Conservation (phyloP, 345 rosid species). For the Syzygium jambos region DNA sequence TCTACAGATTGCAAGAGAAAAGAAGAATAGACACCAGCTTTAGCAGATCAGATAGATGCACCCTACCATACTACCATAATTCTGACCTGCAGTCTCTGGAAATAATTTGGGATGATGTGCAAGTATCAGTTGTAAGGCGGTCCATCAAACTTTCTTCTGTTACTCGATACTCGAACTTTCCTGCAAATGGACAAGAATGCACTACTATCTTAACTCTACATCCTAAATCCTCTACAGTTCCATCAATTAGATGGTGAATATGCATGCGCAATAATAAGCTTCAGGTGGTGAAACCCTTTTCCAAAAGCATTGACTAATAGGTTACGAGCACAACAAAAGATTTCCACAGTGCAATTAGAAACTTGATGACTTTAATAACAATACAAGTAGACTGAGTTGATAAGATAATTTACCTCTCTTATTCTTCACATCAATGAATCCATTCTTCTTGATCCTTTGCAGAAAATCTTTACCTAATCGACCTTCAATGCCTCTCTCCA, state of each 20-base stretch:
- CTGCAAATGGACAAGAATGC: conserved; percentile 20
- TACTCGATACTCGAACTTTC: conserved; percentile 54
- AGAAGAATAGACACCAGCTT: not conserved
- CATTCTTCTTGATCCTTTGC: conserved; percentile 48
- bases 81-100: conserved; percentile 54
- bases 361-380: not conserved
- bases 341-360: not conserved
- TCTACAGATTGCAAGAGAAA: not conserved
- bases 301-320: not conserved
- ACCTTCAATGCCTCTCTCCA: conserved; percentile 62
- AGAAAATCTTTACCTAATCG: conserved; percentile 62
- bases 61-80: not conserved
- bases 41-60: not conserved
- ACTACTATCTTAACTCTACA: not conserved
- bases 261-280: not conserved
- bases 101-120: conserved; percentile 45
- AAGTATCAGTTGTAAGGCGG: conserved; percentile 51
- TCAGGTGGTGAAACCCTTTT: not conserved
- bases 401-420: conserved; percentile 34
- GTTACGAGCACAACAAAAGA: not conserved
- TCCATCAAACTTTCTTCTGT: conserved; percentile 70
- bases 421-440: conserved; percentile 62
- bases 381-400: not conserved
- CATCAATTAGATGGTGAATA: not conserved
- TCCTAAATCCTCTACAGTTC: not conserved